Base-by-base conservation (phyloP, 345 rosid species). In the Pistacia integerrima region DNA sequence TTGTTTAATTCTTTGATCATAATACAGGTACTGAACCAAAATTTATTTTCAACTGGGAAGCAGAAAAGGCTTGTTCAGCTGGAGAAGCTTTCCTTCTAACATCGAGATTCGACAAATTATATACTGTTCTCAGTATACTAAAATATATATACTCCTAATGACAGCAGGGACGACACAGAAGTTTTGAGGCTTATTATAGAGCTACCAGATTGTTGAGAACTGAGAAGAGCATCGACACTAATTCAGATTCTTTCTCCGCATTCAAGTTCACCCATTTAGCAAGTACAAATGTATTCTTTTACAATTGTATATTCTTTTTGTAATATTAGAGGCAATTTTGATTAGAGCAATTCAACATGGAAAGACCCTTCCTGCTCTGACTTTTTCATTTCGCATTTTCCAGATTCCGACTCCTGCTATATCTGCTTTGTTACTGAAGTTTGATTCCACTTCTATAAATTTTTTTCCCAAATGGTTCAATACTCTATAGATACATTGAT, bases 221-320 rank as follows among this genome's bases (percentile, higher is more conserved):
- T 25, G 41, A 36, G 41, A 41, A 7, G 46, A 41, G 8, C 22
- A 35, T 20, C 20, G 33, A 55, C 75, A 62, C 41, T 49, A n/a
- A 38, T 80, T 52, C 38, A 69, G 61, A 73, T 76, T 76, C 77
- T 71, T 84, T 80, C 51, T 48, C 48, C 67, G 67, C 64, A 46
- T 74, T 64, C 66, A 75, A 52, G 60, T 36, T 67, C 25, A 76
- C 71, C 70, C 62, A 68, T n/a, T 59, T 20, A 54, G 52, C 54
- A 44, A 64, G 28, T 36, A 11, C 28, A 54, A 63, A 59, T 80
- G 75, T 46, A 78, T 78, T 78, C 69, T 64, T 67, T 72, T 16
- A 68, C 56, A 73, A 55, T 52, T 86, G 83, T 83, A 81, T 74
- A 86, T 83, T 83, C 74, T 61, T 52, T 28, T 12, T 5, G 30